These are phyloP conservation scores for Pseudozyma flocculosa DNA, from an alignment of 1,284 basidiomycete genomes.

Conservation along the genomic window DNA sequence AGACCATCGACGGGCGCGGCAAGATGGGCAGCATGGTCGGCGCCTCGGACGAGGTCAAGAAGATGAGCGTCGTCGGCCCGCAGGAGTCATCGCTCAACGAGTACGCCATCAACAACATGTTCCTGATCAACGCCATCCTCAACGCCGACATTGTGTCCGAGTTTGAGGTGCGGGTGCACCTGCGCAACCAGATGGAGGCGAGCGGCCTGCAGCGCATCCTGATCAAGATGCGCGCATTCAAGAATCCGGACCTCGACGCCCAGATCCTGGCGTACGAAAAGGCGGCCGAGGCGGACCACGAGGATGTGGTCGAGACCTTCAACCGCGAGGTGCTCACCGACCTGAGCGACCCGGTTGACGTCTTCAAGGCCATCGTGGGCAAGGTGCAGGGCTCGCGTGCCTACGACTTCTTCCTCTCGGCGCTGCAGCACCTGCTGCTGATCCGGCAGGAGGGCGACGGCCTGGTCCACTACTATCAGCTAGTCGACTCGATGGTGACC, in stretches of 20 bases:
- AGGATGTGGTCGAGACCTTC: constrained; percentile 72
- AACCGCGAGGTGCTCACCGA: constrained; percentile 76
- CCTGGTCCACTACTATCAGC: constrained; percentile 83
- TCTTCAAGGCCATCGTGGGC: constrained; percentile 77
- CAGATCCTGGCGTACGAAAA: constrained; percentile 71
- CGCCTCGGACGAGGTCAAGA: constrained; percentile 82
- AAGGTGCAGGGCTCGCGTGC: constrained; percentile 77
- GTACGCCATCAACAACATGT: constrained; percentile 47
- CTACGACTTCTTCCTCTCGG: constrained; percentile 81
- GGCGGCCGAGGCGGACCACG: constrained; percentile 76
- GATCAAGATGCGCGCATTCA: constrained; percentile 70
- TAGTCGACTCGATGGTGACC: constrained; percentile 88
- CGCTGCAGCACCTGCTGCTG: constrained; percentile 87
- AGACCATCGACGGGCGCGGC: constrained; percentile 77
- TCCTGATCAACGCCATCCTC: constrained; percentile 49
- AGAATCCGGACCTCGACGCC: constrained; percentile 67
- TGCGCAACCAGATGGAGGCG: constrained; percentile 83
- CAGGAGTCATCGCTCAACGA: constrained; percentile 78
- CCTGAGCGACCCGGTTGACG: constrained; percentile 78
- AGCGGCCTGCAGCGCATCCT: constrained; percentile 78
- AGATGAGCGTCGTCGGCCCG: constrained; percentile 59
- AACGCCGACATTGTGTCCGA: constrained; percentile 52
- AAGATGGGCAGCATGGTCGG: constrained; percentile 95
- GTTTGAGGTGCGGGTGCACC: constrained; percentile 77
- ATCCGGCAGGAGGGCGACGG: constrained; percentile 76